phyloP scores from a whole-genome alignment of 305 asterid species.

The Solanum hybrid region DNA sequence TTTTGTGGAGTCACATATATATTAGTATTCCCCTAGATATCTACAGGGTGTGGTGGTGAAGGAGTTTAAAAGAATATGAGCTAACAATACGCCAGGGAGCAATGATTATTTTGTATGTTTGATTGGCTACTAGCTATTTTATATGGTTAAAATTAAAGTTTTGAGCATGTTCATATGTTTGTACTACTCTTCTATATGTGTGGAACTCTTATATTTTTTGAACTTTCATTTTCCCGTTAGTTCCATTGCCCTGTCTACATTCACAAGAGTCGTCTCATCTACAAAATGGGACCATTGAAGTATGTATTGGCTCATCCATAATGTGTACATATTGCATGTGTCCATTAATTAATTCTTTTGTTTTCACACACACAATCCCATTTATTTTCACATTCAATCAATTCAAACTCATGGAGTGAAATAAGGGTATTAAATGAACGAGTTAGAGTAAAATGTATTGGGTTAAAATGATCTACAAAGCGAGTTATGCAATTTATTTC shows the following conservation, averaged over 20 bases:
- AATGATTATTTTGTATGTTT: background rate
- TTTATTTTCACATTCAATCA: background rate
- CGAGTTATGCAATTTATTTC: background rate
- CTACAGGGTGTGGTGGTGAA: background rate
- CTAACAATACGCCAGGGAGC: background rate
- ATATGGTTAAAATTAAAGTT: background rate
- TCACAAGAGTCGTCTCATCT: background rate
- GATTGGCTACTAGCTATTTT: background rate
- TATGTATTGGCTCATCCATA: background rate
- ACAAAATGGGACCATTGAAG: slow-evolving; percentile 11
- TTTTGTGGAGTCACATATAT: background rate
- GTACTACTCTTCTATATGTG: slow-evolving; percentile 8
- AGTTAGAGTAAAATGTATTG: background rate
- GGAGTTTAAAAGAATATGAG: background rate
- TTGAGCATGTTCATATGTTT: slow-evolving; percentile 8
- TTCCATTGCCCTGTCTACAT: slow-evolving; percentile 6
- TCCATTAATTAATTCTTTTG: background rate
- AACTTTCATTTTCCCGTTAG: slow-evolving; percentile 28
- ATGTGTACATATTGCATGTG: background rate
- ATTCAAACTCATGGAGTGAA: background rate
- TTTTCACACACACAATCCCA: background rate
- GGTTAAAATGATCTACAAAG: background rate
- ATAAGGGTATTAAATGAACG: background rate
- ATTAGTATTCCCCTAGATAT: background rate
- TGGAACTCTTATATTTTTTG: slow-evolving; percentile 13